These are phyloP conservation scores for Penicillium mononematosum DNA, from an alignment of 495 filamentous ascomycete species.

Conservation along the genomic window DNA sequence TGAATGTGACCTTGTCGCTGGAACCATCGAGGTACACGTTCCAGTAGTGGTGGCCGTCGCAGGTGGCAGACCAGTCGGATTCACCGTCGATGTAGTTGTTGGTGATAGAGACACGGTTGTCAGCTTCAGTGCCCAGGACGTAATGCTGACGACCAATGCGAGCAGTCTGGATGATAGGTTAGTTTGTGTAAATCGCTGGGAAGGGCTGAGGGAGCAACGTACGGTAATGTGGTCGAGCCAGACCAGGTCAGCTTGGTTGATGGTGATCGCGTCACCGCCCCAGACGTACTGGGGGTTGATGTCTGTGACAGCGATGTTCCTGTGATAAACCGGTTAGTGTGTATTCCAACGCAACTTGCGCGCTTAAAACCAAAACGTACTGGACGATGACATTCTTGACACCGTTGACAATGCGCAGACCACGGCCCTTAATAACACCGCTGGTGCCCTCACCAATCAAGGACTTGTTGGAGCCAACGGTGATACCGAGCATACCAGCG, in stretches of 20 bases:
- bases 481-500: conserved; percentile 44
- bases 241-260: conserved; percentile 39
- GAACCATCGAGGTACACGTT: conserved; percentile 41
- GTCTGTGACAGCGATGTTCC: conserved; percentile 49
- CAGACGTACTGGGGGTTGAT: conserved; percentile 51
- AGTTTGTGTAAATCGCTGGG: background rate
- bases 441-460: conserved; percentile 38
- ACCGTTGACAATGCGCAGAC: conserved; percentile 45
- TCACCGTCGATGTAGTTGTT: conserved; percentile 48
- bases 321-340: conserved; percentile 5
- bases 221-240: conserved; percentile 50
- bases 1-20: conserved; percentile 44
- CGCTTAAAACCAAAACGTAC: conserved; percentile 14
- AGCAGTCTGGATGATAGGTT: conserved; percentile 26
- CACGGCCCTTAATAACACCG: conserved; percentile 45
- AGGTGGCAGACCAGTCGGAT: conserved; percentile 40
- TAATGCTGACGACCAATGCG: conserved; percentile 48
- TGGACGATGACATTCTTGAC: conserved; percentile 49
- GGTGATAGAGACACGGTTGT: conserved; percentile 45
- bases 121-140: conserved; percentile 40
- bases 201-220: background rate
- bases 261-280: conserved; percentile 51
- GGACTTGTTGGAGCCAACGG: conserved; percentile 46
- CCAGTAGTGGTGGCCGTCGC: conserved; percentile 50
- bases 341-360: background rate